Base-by-base conservation (phyloP, 345 rosid species). In the Erysimum cheiranthoides region DNA sequence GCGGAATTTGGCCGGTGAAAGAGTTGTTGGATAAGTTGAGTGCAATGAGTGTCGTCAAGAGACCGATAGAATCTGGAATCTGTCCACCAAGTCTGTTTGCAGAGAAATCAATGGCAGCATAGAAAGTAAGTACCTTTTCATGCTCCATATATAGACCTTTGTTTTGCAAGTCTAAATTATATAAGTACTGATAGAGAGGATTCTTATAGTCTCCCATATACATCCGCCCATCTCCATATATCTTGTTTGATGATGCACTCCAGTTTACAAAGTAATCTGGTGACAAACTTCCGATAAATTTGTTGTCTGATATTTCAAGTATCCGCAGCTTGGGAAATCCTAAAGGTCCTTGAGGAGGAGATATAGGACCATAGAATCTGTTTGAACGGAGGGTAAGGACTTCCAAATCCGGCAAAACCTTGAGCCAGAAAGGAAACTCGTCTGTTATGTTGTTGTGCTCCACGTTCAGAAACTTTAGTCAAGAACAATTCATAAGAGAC, bases 11-110 rank as follows among this genome's bases (percentile, higher is more conserved):
- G 12, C 69, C 39, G 0, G 40, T 45, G 69, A 64, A 64, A 1
- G 28, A 3, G 6, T 64, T 64, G 53, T 46, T 46, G 2, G 69
- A 65, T 65, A 65, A 65, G 42, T 65, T 46, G 28, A 65, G 42
- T 2, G 56, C 56, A 46, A 31, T 65, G 10, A 65, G 5, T 16
- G 56, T 0, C 10, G 3, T 47, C 17, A 66, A 47, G 43, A 66
- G 32, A 66, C 57, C 69, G 3, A 64, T 65, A 6, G 56, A 65
- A 6, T 65, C 70, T 2, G 42, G 69, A 1, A 64, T 64, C 10
- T 64, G 13, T 34, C 63, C 63, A 1, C 2, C 43, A 34, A 58
- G 43, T 34, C 14, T 34, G 42, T 58, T 58, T 5, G 4, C 63
- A 34, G 63, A 58, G 0, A 58, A 58, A 34, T 58, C 63, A 35